Percentiles rank a stretch among this genome's conserved stretches.
These are phyloP conservation scores for Fusarium sp. DNA, from an alignment of 2,329 filamentous ascomycete species.

Conservation along the genomic window DNA sequence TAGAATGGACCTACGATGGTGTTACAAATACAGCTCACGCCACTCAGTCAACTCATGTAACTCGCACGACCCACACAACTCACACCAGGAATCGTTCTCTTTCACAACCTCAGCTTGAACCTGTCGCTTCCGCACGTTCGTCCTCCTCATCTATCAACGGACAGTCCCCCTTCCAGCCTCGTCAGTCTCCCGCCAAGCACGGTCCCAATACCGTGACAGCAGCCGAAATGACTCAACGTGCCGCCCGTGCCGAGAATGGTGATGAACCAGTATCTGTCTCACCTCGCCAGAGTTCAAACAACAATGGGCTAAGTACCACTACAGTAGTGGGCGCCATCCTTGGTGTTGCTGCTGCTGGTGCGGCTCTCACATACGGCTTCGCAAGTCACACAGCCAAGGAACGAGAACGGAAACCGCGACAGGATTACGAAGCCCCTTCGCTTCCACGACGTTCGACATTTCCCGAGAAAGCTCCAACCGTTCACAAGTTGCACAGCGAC, in stretches of 20 bases:
- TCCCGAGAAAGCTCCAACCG: slow-evolving; percentile 57
- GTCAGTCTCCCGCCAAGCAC: slow-evolving; percentile 36
- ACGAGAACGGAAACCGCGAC: slow-evolving; percentile 61
- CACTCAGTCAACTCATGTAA: slow-evolving; percentile 12
- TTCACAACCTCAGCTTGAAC: slow-evolving; percentile 41
- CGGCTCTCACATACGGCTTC: slow-evolving; percentile 77
- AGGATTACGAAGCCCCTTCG: slow-evolving; percentile 57
- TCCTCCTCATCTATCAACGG: slow-evolving; percentile 44
- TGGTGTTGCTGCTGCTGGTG: slow-evolving; percentile 81
- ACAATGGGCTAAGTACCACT: slow-evolving; percentile 66
- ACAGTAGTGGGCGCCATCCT: slow-evolving; percentile 81
- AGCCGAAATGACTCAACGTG: slow-evolving; percentile 44
- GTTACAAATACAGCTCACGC: slow-evolving; percentile 44
- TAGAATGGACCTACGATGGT: slow-evolving; percentile 65
- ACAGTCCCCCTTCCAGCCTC: slow-evolving; percentile 40
- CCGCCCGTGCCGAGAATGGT: slow-evolving; percentile 36
- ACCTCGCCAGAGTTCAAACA: slow-evolving; percentile 54
- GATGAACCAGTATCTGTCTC: slow-evolving; percentile 43
- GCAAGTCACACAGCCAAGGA: slow-evolving; percentile 60
- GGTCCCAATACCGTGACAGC: slow-evolving; percentile 42
- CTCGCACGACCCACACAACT: slow-evolving; percentile 3
- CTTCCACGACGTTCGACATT: slow-evolving; percentile 62
- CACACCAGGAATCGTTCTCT: slow-evolving; percentile 40
- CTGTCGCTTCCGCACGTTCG: slow-evolving; percentile 35
- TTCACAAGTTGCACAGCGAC: slow-evolving; percentile 37